Evolutionary conservation across 805 yeast species (phyloP), one percentile per base, ranked within the genome.

Genomic region (Candida orba): DNA sequence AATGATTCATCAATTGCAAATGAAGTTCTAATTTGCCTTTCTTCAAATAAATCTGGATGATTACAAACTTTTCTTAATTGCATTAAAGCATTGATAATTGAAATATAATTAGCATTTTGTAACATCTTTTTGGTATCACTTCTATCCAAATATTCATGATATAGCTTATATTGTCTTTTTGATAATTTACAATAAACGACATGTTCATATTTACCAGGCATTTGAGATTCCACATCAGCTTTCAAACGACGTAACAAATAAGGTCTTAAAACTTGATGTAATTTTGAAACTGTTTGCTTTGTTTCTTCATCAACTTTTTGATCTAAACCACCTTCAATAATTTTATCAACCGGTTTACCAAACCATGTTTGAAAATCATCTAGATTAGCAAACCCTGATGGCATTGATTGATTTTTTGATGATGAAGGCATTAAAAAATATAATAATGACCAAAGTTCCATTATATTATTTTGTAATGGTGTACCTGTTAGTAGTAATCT

Each of bases 321-420:
- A 10, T 71, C 67, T 5, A 63, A 65, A 27, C 83, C 86, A 45
- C 79, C 83, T 62, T 93, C 97, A 42, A 93, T 80, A 47, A 93
- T 79, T 52, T 79, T 84, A 60, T 93, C 98, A 4, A 93, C 97
- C 0, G 99, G 99, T 48, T 81, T 78, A n/a, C 97, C 96, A 64
- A 93, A 93, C 99, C 99, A 93, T 51, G 86, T 95, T 57, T 93
- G 99, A 62, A 93, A 93, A 57, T 93, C 96, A 51, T 87, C 93
- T 47, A 93, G 69, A 56, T 91, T 89, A 1, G 99, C 98, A 75
- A 93, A 93, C 2, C 98, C 99, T 4, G 68, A 59, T 0, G 96
- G 91, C 89, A 87, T 83, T 13, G 83, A 75, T 50, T 81, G 84
- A 39, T 65, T 70, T 2, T 76, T 79, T 43, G 80, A 80, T 0